These are phyloP conservation scores for Fusarium sp. DNA, from an alignment of 2,329 filamentous ascomycete genomes.

Conservation along the genomic window DNA sequence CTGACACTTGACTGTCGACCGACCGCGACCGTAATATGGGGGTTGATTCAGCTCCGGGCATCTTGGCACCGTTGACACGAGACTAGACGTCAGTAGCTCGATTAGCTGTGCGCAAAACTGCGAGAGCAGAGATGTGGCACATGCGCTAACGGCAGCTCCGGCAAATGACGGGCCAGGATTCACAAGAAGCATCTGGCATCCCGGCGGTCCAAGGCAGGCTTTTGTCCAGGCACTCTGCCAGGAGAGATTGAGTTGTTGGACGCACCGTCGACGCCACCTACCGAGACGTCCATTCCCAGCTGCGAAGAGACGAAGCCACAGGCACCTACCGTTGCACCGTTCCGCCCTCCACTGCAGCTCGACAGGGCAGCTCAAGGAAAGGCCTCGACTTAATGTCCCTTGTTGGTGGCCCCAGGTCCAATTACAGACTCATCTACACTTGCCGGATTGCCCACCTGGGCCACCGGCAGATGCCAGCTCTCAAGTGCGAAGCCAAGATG, in stretches of 20 bases:
- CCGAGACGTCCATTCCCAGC: conserved; percentile 4
- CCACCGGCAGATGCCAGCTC: conserved; percentile 3
- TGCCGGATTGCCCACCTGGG: neutral
- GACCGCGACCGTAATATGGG: neutral
- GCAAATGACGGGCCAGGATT: conserved; percentile 20
- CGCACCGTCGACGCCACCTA: conserved; percentile 13
- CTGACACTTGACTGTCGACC: conserved; percentile 12
- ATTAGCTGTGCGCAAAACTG: conserved; percentile 4
- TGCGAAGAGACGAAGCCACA: conserved; percentile 25
- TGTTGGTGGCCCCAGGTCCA: neutral
- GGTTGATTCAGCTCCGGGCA: neutral
- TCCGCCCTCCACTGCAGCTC: neutral
- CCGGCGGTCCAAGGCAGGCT: neutral
- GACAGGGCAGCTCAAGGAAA: neutral
- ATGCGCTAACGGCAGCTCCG: conserved; percentile 21
- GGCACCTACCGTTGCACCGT: conserved; percentile 18
- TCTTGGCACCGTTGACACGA: conserved; percentile 16
- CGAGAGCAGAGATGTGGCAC: conserved; percentile 20
- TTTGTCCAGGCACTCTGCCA: neutral
- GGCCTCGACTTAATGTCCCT: neutral
- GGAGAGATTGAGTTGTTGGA: conserved; percentile 2
- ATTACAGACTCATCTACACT: neutral
- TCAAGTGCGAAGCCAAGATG: conserved; percentile 17
- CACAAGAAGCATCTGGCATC: conserved; percentile 8
- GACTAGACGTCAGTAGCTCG: conserved; percentile 16